phyloP scores from a whole-genome alignment of 768 basidiomycete species.

The Leccinellum albellum region DNA sequence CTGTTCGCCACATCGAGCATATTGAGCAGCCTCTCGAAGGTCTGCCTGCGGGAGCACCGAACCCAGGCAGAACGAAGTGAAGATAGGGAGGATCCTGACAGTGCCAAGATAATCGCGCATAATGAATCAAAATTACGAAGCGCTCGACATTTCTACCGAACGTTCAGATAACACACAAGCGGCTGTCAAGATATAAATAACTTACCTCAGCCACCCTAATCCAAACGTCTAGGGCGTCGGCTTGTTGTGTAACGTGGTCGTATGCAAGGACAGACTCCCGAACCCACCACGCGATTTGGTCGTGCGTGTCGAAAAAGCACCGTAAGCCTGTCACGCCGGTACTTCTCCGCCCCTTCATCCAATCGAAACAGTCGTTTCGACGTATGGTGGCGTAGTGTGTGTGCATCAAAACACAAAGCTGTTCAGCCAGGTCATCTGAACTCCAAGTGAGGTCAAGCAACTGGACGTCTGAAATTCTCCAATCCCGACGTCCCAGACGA shows the following conservation, averaged over 20 bases:
- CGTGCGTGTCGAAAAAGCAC: conserved; percentile 58
- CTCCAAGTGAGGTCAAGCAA: conserved; percentile 47
- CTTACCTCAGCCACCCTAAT: conserved; percentile 73
- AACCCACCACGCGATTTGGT: conserved; percentile 65
- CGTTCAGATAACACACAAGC: background rate
- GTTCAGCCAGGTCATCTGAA: conserved; percentile 69
- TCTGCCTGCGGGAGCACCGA: conserved; percentile 50
- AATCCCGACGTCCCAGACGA: background rate
- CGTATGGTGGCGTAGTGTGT: conserved; percentile 65
- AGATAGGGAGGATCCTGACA: conserved; percentile 56
- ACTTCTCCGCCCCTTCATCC: conserved; percentile 42
- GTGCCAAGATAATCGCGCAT: conserved; percentile 61
- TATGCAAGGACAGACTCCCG: conserved; percentile 55
- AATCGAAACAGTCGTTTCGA: conserved; percentile 70
- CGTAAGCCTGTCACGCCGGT: conserved; percentile 40
- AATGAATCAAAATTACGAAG: conserved; percentile 67
- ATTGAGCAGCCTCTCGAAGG: conserved; percentile 49
- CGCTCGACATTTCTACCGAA: conserved; percentile 54
- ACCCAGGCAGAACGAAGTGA: conserved; percentile 64
- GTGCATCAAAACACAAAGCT: conserved; percentile 74
- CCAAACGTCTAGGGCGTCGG: conserved; percentile 67
- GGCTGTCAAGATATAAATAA: conserved; percentile 1
- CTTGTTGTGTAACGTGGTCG: conserved; percentile 49
- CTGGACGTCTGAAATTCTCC: background rate
- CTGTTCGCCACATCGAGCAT: conserved; percentile 52